A percentile compares a stretch with the other conserved stretches of the same genome.
Evolutionary conservation across 1,284 basidiomycete genomes (phyloP).

Genomic region (Moesziomyces sp.): DNA sequence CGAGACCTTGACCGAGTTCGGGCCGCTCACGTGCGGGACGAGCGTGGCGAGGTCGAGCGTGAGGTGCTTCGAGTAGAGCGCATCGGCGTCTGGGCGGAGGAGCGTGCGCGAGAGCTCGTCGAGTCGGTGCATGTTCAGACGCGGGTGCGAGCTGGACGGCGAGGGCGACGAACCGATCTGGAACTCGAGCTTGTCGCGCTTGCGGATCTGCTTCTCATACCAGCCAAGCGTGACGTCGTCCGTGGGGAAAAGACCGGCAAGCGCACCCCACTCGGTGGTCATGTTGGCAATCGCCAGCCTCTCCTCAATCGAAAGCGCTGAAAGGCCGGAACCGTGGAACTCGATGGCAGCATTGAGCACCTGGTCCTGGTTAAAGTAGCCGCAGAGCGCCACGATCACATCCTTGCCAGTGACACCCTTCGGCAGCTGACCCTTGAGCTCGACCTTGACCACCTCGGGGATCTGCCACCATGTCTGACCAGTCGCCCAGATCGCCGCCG

Average conservation of each 20-base stretch:
- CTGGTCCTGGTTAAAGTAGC: slow-evolving; percentile 95
- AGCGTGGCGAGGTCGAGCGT: slow-evolving; percentile 92
- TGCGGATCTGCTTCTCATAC: slow-evolving; percentile 84
- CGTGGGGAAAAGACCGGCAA: slow-evolving; percentile 93
- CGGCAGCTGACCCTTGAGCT: slow-evolving; percentile 82
- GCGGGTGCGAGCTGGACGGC: slow-evolving; percentile 77
- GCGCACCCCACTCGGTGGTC: slow-evolving; percentile 99
- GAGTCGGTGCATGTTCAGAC: slow-evolving; percentile 82
- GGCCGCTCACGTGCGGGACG: slow-evolving; percentile 93
- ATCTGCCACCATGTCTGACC: slow-evolving; percentile 99
- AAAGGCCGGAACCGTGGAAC: slow-evolving; percentile 92
- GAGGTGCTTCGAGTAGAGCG: slow-evolving; percentile 87
- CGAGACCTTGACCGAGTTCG: slow-evolving; percentile 96
- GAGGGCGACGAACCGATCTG: slow-evolving; percentile 70
- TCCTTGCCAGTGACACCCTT: slow-evolving; percentile 97
- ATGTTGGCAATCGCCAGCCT: slow-evolving; percentile 86
- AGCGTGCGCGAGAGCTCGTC: slow-evolving; percentile 73
- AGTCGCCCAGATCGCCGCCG: slow-evolving; percentile 96
- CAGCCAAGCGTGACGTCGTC: slow-evolving; percentile 84
- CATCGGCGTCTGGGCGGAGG: slow-evolving; percentile 80
- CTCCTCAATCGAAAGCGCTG: slow-evolving; percentile 85
- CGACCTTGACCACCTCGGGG: slow-evolving; percentile 93
- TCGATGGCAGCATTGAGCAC: slow-evolving; percentile 98
- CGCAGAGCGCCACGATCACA: slow-evolving; percentile 95
- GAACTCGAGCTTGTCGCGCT: slow-evolving; percentile 84